Percentiles rank a stretch among this genome's conserved stretches.
Conservation (phyloP, 257 asterid species). For the Nicotiana attenuata region DNA sequence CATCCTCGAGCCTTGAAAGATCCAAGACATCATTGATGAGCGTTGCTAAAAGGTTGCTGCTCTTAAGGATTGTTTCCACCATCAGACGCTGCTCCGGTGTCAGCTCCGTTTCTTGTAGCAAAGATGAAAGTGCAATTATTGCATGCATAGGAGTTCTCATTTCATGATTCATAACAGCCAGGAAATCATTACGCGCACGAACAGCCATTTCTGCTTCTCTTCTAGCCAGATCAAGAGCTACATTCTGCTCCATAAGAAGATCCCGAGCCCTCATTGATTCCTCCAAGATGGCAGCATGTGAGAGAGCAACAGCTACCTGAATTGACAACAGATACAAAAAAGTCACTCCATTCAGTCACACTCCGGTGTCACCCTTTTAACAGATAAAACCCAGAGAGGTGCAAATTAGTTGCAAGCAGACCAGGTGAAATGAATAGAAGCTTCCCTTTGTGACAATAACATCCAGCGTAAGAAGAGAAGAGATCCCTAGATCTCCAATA, state of each 20-base stretch:
- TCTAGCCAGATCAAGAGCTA: conserved; percentile 87
- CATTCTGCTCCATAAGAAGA: conserved; percentile 89
- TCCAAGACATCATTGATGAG: conserved; percentile 95
- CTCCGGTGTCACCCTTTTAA: neutral
- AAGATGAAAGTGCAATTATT: conserved; percentile 81
- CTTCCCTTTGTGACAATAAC: neutral
- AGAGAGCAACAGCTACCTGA: conserved; percentile 99
- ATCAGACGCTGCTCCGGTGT: conserved; percentile 95
- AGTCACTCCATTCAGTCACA: neutral
- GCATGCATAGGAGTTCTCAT: conserved; percentile 99
- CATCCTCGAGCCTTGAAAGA: conserved; percentile 98
- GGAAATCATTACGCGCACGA: conserved; percentile 93
- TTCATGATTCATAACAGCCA: conserved; percentile 98
- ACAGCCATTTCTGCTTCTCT: conserved; percentile 97
- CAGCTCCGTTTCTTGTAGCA: conserved; percentile 80
- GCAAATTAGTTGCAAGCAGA: neutral
- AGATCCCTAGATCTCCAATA: neutral
- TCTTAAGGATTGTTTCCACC: conserved; percentile 93
- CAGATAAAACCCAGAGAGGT: neutral
- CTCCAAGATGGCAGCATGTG: conserved; percentile 96
- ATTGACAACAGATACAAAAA: conserved; percentile 14
- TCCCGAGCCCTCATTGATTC: conserved; percentile 98
- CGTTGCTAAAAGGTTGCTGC: conserved; percentile 94
- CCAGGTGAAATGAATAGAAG: neutral
- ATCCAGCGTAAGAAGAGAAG: neutral